phyloP scores from a whole-genome alignment of 345 rosid species.

The Physaria fendleri region DNA sequence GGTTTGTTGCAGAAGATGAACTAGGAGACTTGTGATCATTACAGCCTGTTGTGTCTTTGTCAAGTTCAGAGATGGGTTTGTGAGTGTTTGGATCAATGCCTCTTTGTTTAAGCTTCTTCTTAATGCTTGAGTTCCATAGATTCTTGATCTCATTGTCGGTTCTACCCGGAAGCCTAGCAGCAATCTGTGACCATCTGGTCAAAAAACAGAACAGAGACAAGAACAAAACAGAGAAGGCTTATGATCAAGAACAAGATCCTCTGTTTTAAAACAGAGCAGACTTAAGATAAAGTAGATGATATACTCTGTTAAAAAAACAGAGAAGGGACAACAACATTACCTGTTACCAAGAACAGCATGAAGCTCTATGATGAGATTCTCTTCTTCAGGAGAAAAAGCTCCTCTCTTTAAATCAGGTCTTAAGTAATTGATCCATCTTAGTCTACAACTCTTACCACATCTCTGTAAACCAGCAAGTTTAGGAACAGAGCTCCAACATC shows the following conservation, averaged over 20 bases:
- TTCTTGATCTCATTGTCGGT: slow-evolving; percentile 67
- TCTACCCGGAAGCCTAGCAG: slow-evolving; percentile 53
- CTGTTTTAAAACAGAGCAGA: slow-evolving; percentile 11
- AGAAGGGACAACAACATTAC: slow-evolving; percentile 23
- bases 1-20: slow-evolving; percentile 34
- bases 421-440: slow-evolving; percentile 80
- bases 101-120: slow-evolving; percentile 55
- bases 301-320: no score
- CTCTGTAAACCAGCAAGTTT: slow-evolving; percentile 74
- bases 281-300: no score
- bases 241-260: no score
- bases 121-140: slow-evolving; percentile 59
- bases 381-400: slow-evolving; percentile 71
- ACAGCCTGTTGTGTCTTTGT: no score
- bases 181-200: slow-evolving; percentile 67
- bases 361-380: slow-evolving; percentile 67
- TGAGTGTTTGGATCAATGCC: slow-evolving; percentile 67
- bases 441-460: slow-evolving; percentile 78
- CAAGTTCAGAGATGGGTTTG: slow-evolving; percentile 45
- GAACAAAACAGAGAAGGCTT: no score
- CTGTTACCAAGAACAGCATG: slow-evolving; percentile 72
- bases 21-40: slow-evolving; percentile 28
- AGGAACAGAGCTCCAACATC: slow-evolving; percentile 91
- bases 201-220: neutral
- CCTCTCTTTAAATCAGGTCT: slow-evolving; percentile 93